Conservation (phyloP, 2,329 filamentous ascomycete species). For the Acephala macrosclerotiorum region DNA sequence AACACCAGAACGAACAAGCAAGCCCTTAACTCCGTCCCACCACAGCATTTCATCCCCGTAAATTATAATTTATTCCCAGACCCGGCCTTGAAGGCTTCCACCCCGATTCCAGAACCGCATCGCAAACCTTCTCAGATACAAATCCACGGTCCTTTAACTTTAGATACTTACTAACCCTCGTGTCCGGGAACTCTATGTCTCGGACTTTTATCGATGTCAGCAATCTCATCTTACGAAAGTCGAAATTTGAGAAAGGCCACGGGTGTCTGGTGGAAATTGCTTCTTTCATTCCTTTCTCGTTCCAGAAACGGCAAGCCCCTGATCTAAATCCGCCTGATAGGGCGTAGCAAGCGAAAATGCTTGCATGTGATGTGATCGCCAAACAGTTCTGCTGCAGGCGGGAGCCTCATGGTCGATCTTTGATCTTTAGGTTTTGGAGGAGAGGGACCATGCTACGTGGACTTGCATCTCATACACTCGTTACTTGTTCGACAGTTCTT, state of each 20-base stretch:
- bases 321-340: background rate
- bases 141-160: constrained; percentile 4
- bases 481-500: background rate
- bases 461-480: background rate
- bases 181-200: background rate
- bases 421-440: background rate
- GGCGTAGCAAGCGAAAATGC: constrained; percentile 17
- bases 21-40: constrained; percentile 21
- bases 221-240: background rate
- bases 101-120: background rate
- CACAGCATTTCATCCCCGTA: constrained; percentile 3
- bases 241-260: background rate
- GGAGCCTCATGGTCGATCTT: constrained; percentile 3
- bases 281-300: constrained; percentile 8
- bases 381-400: constrained; percentile 3
- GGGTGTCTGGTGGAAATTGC: constrained; percentile 20
- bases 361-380: constrained; percentile 37
- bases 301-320: constrained; percentile 18
- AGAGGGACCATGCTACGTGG: background rate
- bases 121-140: constrained; percentile 4
- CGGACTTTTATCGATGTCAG: background rate
- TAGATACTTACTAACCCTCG: background rate
- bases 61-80: background rate
- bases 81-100: background rate
- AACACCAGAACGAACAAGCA: background rate